Evolutionary conservation across 768 basidiomycete genomes (phyloP).

Genomic region (Cubamyces lactineus): DNA sequence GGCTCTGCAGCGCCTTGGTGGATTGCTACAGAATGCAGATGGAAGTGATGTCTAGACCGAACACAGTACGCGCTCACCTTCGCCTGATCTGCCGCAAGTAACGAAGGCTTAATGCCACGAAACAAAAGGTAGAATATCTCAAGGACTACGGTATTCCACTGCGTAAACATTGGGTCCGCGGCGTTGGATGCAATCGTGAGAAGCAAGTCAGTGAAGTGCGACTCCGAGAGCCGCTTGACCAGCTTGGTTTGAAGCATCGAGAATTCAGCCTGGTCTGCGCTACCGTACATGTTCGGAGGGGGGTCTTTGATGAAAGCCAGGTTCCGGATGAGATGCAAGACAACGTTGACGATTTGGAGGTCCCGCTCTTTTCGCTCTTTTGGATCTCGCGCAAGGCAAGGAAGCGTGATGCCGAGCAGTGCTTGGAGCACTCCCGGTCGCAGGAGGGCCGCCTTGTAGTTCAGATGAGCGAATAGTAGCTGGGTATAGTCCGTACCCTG

Average conservation of each 20-base stretch:
- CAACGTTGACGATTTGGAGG: constrained; percentile 82
- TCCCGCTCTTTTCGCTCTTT: constrained; percentile 81
- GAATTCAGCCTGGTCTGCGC: constrained; percentile 79
- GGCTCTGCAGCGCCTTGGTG: constrained; percentile 64
- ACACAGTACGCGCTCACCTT: constrained; percentile 51
- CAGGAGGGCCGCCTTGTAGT: constrained; percentile 86
- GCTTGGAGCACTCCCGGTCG: constrained; percentile 70
- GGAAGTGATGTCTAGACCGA: constrained; percentile 8
- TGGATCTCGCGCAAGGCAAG: constrained; percentile 69
- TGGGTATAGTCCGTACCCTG: constrained; percentile 88
- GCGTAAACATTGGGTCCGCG: constrained; percentile 76
- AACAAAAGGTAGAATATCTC: constrained; percentile 94
- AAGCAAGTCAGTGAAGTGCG: constrained; percentile 75
- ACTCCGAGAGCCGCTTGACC: constrained; percentile 68
- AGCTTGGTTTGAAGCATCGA: constrained; percentile 79
- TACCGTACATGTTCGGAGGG: constrained; percentile 67
- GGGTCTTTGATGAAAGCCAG: constrained; percentile 93
- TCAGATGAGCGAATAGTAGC: constrained; percentile 75
- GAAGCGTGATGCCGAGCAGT: constrained; percentile 73
- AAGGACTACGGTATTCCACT: constrained; percentile 87
- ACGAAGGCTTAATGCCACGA: constrained; percentile 71
- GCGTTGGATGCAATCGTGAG: constrained; percentile 85
- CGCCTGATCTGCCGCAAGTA: constrained; percentile 59
- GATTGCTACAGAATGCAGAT: constrained; percentile 55
- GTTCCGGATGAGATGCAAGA: constrained; percentile 90